Base-by-base conservation (phyloP, 2,329 filamentous ascomycete genomes). In the Ceratocystis destructans region DNA sequence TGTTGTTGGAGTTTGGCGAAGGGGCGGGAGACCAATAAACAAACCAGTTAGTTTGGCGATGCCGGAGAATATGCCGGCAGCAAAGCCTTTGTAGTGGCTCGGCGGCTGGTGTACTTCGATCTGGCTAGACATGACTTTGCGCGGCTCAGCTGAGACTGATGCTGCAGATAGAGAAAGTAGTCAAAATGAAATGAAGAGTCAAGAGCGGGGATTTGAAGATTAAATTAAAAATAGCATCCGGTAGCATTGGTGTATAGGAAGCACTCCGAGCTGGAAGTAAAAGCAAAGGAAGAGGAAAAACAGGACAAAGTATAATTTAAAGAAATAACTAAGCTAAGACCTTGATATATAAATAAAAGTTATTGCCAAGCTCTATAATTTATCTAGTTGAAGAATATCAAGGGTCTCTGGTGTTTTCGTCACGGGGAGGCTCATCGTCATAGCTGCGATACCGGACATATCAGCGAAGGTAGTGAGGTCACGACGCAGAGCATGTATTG, bases 51-150 rank as follows among this genome's bases (percentile, higher is more conserved):
- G 79, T 78, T 97, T 97, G 67, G 92, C 87, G 72, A 97, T 87
- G 28, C 94, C 94, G 46, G 90, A 96, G 74, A 96, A 96, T 5
- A 96, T 85, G n/a, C 94, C 94, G 0, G 90, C 94, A 33, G 96
- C 90, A 74, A 97, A 99, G n/a, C 93, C 94, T 72, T 90, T 92
- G 79, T 96, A 97, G 74, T 89, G 87, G 70, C 79, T 82, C 71
- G 69, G 71, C 69, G 61, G 59, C 28, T 66, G 53, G 41, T 66
- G 61, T 17, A 22, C 50, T 61, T 68, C 48, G 31, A n/a, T 44
- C 7, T 64, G 53, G 22, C 3, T 59, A 20, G 45, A 17, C 66
- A 67, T 67, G 31, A 12, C 22, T 59, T 53, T 15, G 37, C 3
- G 37, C 3, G 37, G 10, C 37, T 6, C 20, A 17, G 8, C 55